Percentiles rank a stretch among this genome's conserved stretches.
Conservation (phyloP, 768 basidiomycete species). For the Russula abietina region DNA sequence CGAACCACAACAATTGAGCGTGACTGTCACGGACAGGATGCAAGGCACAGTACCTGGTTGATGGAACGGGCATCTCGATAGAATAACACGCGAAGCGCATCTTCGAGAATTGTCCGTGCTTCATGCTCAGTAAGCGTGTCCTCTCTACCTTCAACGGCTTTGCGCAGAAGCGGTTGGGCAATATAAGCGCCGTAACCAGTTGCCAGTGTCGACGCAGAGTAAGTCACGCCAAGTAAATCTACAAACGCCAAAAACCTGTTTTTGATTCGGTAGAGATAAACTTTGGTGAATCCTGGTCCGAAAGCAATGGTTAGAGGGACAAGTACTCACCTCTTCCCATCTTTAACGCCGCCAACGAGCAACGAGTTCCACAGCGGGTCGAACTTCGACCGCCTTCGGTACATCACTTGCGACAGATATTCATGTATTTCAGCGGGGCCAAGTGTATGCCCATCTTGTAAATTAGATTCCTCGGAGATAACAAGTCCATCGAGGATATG, state of each 20-base stretch:
- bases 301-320: not conserved
- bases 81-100: constrained; percentile 88
- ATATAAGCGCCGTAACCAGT: constrained; percentile 93
- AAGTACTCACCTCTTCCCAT: constrained; percentile 63
- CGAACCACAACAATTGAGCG: constrained; percentile 5
- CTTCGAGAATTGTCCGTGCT: constrained; percentile 70
- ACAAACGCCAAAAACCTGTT: constrained; percentile 87
- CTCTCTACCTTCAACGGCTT: constrained; percentile 81
- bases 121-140: constrained; percentile 70
- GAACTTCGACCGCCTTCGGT: constrained; percentile 78
- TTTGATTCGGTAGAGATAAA: not conserved
- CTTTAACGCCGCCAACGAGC: constrained; percentile 86
- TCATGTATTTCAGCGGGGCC: constrained; percentile 90
- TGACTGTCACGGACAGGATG: not conserved
- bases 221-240: constrained; percentile 94
- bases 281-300: not conserved
- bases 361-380: constrained; percentile 94
- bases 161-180: constrained; percentile 86
- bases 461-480: constrained; percentile 63
- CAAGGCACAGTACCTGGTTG: constrained; percentile 65
- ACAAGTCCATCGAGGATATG: constrained; percentile 69
- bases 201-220: constrained; percentile 85
- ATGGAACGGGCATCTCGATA: constrained; percentile 94
- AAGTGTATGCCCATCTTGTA: constrained; percentile 77
- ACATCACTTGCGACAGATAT: constrained; percentile 87